Evolutionary conservation across 2,329 filamentous ascomycete species (phyloP), one percentile per base, ranked within the genome.

Genomic region (Acephala macrosclerotiorum): DNA sequence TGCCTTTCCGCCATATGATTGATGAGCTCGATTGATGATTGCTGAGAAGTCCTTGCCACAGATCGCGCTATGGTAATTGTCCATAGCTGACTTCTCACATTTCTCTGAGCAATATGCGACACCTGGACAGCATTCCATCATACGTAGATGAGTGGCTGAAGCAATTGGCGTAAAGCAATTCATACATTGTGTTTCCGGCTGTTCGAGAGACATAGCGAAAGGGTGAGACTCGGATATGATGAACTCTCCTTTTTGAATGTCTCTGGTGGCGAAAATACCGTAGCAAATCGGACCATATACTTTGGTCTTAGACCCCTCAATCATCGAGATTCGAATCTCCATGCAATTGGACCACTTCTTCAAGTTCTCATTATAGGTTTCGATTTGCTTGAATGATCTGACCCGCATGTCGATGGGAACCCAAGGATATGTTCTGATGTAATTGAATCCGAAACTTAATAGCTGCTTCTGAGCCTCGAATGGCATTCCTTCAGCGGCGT

Each of bases 241-340:
- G 20, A 59, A 33, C 26, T 65, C 36, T 33, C 53, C 61, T 35
- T 51, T 63, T 40, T 25, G 22, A 11, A 65, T 65, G n/a, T 60
- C 38, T 11, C 47, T 20, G 5, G 42, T 66, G n/a, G 66, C 57
- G 29, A 68, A 68, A 8, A 64, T 38, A 5, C 66, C 64, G 36
- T 59, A 63, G 40, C 61, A 58, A 18, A 26, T 49, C 3, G 12
- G 2, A 2, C 25, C 51, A 20, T 16, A 26, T 5, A 9, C 29
- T 33, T 33, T 42, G 38, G n/a, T 42, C 18, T 42, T n/a, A 42
- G 12, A 14, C 12, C 38, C 38, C 12, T 12, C 55, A 51, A 63
- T 51, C 8, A 18, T 25, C 3, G 61, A 63, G 1, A 38, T 33
- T n/a, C 42, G 53, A 33, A 63, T 58, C 29, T 58, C 61, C 26